Evolutionary conservation across 345 rosid genomes (phyloP).

Genomic region (Gossypium raimondii): DNA sequence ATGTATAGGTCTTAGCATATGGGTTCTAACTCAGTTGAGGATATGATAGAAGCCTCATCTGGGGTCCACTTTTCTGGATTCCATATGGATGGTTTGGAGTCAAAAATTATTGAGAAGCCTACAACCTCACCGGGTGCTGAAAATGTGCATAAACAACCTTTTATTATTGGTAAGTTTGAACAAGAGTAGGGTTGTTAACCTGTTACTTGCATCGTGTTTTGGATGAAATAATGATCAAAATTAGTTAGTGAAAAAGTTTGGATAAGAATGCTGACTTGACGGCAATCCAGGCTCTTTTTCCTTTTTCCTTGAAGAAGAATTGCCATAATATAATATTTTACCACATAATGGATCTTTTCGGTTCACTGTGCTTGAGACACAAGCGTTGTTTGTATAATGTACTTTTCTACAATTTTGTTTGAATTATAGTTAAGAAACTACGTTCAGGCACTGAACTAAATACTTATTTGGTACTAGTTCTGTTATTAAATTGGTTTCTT

Average conservation of each 20-base stretch:
- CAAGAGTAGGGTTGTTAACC: neutral
- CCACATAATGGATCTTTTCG: neutral
- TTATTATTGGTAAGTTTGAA: slow-evolving; percentile 69
- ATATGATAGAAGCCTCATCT: slow-evolving; percentile 83
- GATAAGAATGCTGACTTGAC: neutral
- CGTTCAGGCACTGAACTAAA: neutral
- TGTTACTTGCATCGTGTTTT: neutral
- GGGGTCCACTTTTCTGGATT: slow-evolving; percentile 87
- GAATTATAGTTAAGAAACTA: neutral
- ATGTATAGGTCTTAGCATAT: slow-evolving; percentile 30
- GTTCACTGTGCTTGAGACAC: neutral
- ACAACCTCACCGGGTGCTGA: slow-evolving; percentile 47
- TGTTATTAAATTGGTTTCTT: neutral
- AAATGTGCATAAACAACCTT: slow-evolving; percentile 69
- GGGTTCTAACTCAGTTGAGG: slow-evolving; percentile 69
- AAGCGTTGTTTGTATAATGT: neutral
- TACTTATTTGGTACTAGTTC: neutral
- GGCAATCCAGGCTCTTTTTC: neutral
- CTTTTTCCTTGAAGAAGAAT: neutral
- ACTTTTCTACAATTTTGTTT: neutral
- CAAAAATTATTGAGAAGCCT: slow-evolving; percentile 32
- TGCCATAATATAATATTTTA: neutral
- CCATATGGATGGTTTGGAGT: slow-evolving; percentile 64
- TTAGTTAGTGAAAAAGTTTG: neutral
- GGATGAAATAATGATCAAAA: neutral